A percentile compares a stretch with the other conserved stretches of the same genome.
These are phyloP conservation scores for Pichia sp. DNA, from an alignment of 1,139 yeast species.

Conservation along the genomic window DNA sequence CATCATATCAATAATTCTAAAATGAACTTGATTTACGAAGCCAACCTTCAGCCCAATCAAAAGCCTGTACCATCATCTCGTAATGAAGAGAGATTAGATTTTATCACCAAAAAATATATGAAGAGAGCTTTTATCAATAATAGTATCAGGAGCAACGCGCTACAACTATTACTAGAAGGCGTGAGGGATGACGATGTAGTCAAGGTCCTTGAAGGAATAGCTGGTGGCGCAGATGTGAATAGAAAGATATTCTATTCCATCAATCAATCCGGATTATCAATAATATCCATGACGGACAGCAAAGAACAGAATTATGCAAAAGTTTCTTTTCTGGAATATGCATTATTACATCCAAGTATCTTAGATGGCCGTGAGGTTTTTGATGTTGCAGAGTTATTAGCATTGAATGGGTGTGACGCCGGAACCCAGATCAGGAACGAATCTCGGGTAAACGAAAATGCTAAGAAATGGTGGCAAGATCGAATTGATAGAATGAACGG, in stretches of 20 bases:
- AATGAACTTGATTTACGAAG: constrained; percentile 41
- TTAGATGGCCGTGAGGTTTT: constrained; percentile 36
- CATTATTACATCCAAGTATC: constrained; percentile 44
- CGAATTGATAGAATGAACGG: constrained; percentile 34
- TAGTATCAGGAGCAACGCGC: constrained; percentile 21
- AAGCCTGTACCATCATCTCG: constrained; percentile 27
- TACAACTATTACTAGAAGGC: constrained; percentile 37
- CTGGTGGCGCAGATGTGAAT: constrained; percentile 49
- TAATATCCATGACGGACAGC: not conserved
- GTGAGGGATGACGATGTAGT: constrained; percentile 48
- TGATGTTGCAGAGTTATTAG: constrained; percentile 69
- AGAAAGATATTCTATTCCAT: constrained; percentile 19
- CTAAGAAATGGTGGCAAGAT: constrained; percentile 48
- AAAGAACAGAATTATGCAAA: constrained; percentile 15
- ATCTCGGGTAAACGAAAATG: constrained; percentile 32
- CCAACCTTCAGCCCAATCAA: constrained; percentile 17
- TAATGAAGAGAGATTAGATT: constrained; percentile 39
- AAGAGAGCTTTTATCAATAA: constrained; percentile 36
- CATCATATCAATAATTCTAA: constrained; percentile 40
- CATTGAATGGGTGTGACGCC: constrained; percentile 57
- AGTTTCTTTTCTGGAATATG: constrained; percentile 54
- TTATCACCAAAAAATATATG: constrained; percentile 50
- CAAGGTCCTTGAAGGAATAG: constrained; percentile 44
- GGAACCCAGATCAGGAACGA: constrained; percentile 25
- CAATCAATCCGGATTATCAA: not conserved